Evolutionary conservation across 139 green algal genomes (phyloP).

Genomic region (Chlamydomonas sphaeroides): DNA sequence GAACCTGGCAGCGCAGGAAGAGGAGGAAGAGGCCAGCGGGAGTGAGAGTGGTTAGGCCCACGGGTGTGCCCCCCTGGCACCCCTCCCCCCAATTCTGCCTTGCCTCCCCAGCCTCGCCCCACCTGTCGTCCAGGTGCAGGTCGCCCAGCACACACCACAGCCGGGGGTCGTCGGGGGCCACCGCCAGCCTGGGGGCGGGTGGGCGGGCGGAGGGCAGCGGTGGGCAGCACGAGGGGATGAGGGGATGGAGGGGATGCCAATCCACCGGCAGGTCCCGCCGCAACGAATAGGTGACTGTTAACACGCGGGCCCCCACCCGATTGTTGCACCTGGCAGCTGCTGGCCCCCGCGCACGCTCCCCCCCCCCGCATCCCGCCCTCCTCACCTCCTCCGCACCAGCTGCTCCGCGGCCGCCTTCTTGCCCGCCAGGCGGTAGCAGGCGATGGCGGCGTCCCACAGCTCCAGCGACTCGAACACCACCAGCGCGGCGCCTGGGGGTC

Average conservation of each 20-base stretch:
- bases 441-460: conserved; percentile 89
- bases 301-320: too few species aligned
- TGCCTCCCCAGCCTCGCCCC: too few species aligned
- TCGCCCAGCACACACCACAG: conserved; percentile 93
- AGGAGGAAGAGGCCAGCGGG: too few species aligned
- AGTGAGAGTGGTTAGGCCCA: too few species aligned
- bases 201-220: not conserved
- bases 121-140: conserved; percentile 74
- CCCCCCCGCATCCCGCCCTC: not conserved
- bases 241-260: too few species aligned
- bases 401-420: conserved; percentile 63
- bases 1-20: conserved; percentile 42
- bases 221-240: not conserved
- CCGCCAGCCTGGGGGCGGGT: conserved; percentile 44
- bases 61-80: too few species aligned
- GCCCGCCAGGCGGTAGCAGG: conserved; percentile 89
- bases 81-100: too few species aligned
- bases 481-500: conserved; percentile 68
- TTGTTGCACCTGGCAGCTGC: too few species aligned
- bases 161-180: conserved; percentile 75
- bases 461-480: conserved; percentile 86
- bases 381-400: conserved; percentile 70
- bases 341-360: not conserved
- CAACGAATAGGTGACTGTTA: too few species aligned
- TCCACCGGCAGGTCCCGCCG: too few species aligned